phyloP scores from a whole-genome alignment of 352 stramenopile genomes.

The Globisporangium acanthophoron region DNA sequence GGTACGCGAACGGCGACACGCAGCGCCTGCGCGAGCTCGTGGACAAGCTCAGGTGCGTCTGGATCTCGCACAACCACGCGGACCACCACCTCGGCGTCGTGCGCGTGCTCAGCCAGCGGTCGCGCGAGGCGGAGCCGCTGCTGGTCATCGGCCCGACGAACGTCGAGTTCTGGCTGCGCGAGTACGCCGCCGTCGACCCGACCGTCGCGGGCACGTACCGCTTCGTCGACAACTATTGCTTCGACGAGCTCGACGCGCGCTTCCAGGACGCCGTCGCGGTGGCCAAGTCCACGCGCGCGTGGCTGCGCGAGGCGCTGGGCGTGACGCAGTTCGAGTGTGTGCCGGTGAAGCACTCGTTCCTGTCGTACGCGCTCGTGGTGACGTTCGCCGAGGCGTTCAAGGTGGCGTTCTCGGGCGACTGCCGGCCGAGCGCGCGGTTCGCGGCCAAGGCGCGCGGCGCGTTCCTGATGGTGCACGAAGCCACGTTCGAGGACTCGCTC shows the following conservation, averaged over 20 bases:
- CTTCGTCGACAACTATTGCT: constrained; percentile 88
- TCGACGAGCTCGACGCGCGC: constrained; percentile 47
- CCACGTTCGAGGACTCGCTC: constrained; percentile 96
- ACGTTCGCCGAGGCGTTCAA: constrained; percentile 61
- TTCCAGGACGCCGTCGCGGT: constrained; percentile 29
- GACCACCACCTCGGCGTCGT: constrained; percentile 96
- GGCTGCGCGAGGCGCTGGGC: constrained; percentile 31
- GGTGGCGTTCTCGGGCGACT: constrained; percentile 94
- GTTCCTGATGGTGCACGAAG: constrained; percentile 96
- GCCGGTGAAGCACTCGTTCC: constrained; percentile 84
- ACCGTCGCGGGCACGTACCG: constrained; percentile 76
- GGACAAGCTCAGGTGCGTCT: constrained; percentile 87
- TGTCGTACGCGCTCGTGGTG: constrained; percentile 90
- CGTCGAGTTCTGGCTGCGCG: constrained; percentile 88
- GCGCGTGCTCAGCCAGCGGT: constrained; percentile 80
- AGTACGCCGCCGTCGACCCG: constrained; percentile 85
- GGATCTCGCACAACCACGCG: constrained; percentile 97
- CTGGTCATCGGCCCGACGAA: constrained; percentile 90
- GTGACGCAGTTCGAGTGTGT: constrained; percentile 60
- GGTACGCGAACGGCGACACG: constrained; percentile 40
- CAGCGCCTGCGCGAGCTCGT: constrained; percentile 44
- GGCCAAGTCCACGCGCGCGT: constrained; percentile 29
- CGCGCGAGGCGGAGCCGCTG: constrained; percentile 48
- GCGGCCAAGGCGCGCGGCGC: constrained; percentile 45
- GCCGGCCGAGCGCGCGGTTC: constrained; percentile 79